phyloP scores from a whole-genome alignment of 2,329 filamentous ascomycete genomes.

The Fusarium napiforme region DNA sequence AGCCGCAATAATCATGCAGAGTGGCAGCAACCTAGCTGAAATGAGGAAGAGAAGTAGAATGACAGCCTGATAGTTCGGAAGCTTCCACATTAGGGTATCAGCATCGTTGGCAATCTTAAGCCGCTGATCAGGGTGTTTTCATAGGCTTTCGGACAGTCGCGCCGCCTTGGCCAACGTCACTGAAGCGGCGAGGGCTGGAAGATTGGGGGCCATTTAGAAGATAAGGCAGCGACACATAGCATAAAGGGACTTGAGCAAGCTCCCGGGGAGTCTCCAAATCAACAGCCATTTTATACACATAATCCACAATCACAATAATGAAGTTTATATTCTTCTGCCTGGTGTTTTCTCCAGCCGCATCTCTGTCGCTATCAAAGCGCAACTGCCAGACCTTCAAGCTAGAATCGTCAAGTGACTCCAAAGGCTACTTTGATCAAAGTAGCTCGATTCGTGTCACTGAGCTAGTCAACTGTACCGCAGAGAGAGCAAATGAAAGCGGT shows the following conservation, averaged over 20 bases:
- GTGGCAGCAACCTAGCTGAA: too few relatives aligned
- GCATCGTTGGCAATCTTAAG: rapidly evolving
- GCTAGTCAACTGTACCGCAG: background rate
- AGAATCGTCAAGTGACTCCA: background rate
- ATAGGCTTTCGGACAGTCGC: background rate
- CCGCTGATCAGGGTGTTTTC: too few relatives aligned
- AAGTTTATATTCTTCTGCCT: background rate
- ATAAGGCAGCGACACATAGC: background rate
- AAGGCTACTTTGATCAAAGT: background rate
- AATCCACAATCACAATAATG: rapidly evolving
- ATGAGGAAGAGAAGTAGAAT: background rate
- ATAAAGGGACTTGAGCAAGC: background rate
- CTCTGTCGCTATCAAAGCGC: background rate
- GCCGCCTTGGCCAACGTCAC: background rate
- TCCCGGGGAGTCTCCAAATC: background rate
- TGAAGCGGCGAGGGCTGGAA: background rate
- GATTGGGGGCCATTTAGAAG: background rate
- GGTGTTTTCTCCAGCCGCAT: background rate
- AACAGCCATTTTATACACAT: background rate
- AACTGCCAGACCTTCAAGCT: background rate
- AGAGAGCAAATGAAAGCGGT: background rate
- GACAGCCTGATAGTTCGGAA: background rate
- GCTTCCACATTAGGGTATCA: rapidly evolving
- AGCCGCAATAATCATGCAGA: background rate
- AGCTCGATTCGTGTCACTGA: background rate